Evolutionary conservation across 176 grass and related monocot genomes (phyloP), one percentile per base, ranked within the genome.

Genomic region (Ananas comosus): DNA sequence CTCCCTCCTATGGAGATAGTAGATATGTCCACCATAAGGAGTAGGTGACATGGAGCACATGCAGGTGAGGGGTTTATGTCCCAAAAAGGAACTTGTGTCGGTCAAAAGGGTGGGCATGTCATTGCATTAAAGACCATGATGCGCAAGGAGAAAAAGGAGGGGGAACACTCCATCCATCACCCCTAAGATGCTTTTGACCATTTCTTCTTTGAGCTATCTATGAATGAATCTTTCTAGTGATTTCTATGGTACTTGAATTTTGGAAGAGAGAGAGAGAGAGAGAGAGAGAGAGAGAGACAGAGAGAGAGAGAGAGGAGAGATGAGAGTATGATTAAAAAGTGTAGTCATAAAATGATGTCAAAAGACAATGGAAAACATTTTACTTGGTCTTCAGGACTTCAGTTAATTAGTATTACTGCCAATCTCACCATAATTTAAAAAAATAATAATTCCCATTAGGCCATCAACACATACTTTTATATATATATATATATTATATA

Each of bases 11-110:
- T 61, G 56, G 21, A 57, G 53, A 57, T 18, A 19, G 16, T 18
- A 19, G 16, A 61, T 42, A 6, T 42, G 10, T 61, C 56, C 56
- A 61, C 9, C 56, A 61, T 1, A 22, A 61, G 22, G 56, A 61
- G 56, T 61, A 61, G 56, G 7, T 61, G 56, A 61, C 16, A 61
- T 61, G 56, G 56, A 61, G 56, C 56, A 22, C 56, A 61, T 61
- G 56, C 9, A 16, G 11, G 11, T 61, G 56, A 42, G 17, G 52
- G 56, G 12, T 19, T 19, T n/a, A 61, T 61, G 17, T 42, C 10
- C 56, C 56, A 22, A 22, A 61, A 61, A 19, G 56, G 16, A 7
- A 4, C 56, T 22, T 27, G 25, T 27, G 16, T 16, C 17, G 17
- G 21, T 61, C 16, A 61, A 61, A 61, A 61, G 56, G 56, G n/a